Evolutionary conservation across 1,139 yeast species (phyloP).

Genomic region (Pichia sp.): DNA sequence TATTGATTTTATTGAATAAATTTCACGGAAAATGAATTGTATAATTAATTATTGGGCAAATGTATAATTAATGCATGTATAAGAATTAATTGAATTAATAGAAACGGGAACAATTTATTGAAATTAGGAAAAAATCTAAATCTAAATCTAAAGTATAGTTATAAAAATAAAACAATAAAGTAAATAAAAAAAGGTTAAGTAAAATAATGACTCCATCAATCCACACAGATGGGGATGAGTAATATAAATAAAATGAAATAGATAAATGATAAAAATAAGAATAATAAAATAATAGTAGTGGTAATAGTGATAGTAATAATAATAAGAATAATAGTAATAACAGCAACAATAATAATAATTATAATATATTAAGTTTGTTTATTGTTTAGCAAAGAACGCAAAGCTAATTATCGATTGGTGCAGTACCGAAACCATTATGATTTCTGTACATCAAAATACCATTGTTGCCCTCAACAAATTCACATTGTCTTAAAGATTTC

Average conservation of each 20-base stretch:
- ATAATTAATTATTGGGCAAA: neutral
- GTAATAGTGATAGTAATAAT: neutral
- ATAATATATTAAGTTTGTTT: neutral
- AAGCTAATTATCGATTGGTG: slow-evolving; percentile 15
- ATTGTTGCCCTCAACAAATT: slow-evolving; percentile 74
- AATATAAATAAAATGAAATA: neutral
- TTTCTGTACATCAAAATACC: slow-evolving; percentile 79
- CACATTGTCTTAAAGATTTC: slow-evolving; percentile 68
- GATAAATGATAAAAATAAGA: no score
- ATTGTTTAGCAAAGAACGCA: neutral
- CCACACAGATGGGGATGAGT: slow-evolving; percentile 8
- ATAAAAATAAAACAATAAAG: neutral
- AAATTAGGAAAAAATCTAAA: no score
- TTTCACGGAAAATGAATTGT: neutral
- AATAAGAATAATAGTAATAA: neutral
- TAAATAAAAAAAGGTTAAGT: neutral
- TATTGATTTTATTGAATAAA: slow-evolving; percentile 32
- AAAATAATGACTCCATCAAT: slow-evolving; percentile 4
- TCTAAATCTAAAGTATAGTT: neutral
- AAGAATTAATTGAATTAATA: no score
- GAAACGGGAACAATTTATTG: no score
- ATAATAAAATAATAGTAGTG: neutral
- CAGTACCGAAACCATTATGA: slow-evolving; percentile 49
- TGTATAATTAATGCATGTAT: no score
- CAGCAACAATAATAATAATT: neutral